phyloP scores from a whole-genome alignment of 192 early-diverging fungal species.

The Spizellomyces punctatus region DNA sequence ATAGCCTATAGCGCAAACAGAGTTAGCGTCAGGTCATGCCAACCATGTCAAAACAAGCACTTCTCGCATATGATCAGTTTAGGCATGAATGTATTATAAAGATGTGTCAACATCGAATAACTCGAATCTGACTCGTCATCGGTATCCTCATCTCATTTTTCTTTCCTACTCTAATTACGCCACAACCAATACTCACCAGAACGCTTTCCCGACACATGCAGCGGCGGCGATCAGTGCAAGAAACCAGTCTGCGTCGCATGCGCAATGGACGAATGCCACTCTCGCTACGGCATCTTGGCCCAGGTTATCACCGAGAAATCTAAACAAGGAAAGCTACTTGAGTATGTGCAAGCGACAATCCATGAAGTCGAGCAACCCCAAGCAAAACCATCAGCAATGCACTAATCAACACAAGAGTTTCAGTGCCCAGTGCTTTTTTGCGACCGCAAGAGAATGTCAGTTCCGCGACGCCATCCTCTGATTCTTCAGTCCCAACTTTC shows the following conservation, averaged over 20 bases:
- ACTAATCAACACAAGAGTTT: slow-evolving; percentile 16
- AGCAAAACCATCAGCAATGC: slow-evolving; percentile 10
- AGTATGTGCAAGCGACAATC: too few species aligned
- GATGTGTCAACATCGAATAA: slow-evolving; percentile 27
- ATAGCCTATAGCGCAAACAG: background rate
- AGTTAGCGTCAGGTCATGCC: background rate
- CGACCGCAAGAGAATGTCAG: slow-evolving; percentile 25
- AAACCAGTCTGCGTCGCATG: background rate
- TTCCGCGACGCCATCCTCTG: slow-evolving; percentile 28
- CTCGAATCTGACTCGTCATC: slow-evolving; percentile 41
- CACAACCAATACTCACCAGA: background rate
- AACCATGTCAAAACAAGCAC: background rate
- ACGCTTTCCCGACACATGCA: background rate
- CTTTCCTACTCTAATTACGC: background rate
- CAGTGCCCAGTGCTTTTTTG: slow-evolving; percentile 38
- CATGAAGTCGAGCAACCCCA: background rate
- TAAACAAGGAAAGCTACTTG: background rate
- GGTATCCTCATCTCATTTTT: slow-evolving; percentile 20
- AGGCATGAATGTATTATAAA: slow-evolving; percentile 34
- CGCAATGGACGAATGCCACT: background rate
- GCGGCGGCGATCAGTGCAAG: too few species aligned
- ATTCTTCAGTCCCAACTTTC: background rate
- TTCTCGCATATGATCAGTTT: slow-evolving; percentile 22
- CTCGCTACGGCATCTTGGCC: background rate
- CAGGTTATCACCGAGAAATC: background rate